These are phyloP conservation scores for Nissolia schottii DNA, from an alignment of 306 rosid genomes.

Conservation along the genomic window DNA sequence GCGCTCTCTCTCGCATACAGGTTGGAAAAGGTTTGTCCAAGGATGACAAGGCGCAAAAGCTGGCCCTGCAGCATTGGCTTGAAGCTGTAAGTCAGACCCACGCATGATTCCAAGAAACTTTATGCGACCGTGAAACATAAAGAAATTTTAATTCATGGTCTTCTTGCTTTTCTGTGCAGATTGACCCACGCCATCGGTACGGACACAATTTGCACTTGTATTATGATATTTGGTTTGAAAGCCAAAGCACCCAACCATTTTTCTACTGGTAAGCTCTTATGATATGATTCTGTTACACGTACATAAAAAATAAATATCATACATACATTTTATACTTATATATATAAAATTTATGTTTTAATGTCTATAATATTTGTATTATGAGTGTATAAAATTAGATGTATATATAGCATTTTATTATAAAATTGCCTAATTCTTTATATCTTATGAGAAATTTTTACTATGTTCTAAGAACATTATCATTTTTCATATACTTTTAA, in stretches of 20 bases:
- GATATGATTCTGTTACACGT: no score
- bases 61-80: conserved; percentile 97
- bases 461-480: no score
- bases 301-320: no score
- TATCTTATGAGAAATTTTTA: no score
- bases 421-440: no score
- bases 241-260: conserved; percentile 89
- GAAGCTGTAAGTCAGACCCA: conserved; percentile 92
- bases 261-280: conserved; percentile 73
- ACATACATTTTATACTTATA: no score
- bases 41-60: conserved; percentile 89
- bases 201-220: conserved; percentile 92
- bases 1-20: conserved; percentile 24
- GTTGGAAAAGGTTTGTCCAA: conserved; percentile 98
- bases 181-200: conserved; percentile 96
- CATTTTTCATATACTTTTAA: no score
- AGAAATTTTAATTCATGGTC: not conserved
- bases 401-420: no score
- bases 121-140: not conserved
- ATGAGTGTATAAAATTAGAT: no score
- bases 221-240: conserved; percentile 84
- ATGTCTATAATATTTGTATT: no score
- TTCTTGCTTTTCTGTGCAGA: conserved; percentile 46
- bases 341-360: no score
- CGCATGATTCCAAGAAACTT: not conserved